These are phyloP conservation scores for Tagetes erecta DNA, from an alignment of 129 eudicot genomes.

Conservation along the genomic window DNA sequence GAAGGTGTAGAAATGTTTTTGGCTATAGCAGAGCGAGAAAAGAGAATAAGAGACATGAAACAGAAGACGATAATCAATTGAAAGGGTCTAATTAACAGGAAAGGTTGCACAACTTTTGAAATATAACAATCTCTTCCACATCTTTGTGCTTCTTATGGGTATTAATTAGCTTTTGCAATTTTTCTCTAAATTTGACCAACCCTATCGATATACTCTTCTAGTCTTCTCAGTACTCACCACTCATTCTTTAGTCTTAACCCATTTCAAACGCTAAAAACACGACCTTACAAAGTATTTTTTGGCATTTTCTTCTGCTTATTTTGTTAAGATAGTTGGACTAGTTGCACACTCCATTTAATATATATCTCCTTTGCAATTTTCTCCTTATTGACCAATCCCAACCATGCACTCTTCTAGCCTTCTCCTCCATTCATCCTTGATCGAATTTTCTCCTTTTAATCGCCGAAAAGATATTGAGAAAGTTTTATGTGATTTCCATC, in stretches of 20 bases:
- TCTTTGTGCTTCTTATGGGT: no score
- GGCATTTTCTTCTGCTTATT: background rate
- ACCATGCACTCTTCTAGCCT: background rate
- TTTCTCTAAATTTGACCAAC: no score
- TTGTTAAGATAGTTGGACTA: background rate
- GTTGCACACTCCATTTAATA: no score
- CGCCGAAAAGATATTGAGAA: background rate
- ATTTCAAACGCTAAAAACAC: no score
- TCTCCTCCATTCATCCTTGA: slow-evolving; percentile 1
- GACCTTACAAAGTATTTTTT: no score
- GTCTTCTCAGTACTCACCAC: no score
- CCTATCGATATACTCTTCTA: no score
- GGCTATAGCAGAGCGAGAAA: slow-evolving; percentile 12
- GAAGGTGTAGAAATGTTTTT: background rate
- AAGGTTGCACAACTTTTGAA: no score
- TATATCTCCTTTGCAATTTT: background rate
- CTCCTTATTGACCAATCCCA: background rate
- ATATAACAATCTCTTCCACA: no score
- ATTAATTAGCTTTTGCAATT: no score
- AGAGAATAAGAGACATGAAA: slow-evolving; percentile 5
- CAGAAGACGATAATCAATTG: background rate
- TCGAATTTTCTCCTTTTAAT: background rate
- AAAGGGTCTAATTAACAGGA: no score
- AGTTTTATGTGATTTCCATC: background rate
- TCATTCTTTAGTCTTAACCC: no score